A percentile compares a stretch with the other conserved stretches of the same genome.
Conservation (phyloP, 2,329 filamentous ascomycete genomes). For the Fusarium sp. region DNA sequence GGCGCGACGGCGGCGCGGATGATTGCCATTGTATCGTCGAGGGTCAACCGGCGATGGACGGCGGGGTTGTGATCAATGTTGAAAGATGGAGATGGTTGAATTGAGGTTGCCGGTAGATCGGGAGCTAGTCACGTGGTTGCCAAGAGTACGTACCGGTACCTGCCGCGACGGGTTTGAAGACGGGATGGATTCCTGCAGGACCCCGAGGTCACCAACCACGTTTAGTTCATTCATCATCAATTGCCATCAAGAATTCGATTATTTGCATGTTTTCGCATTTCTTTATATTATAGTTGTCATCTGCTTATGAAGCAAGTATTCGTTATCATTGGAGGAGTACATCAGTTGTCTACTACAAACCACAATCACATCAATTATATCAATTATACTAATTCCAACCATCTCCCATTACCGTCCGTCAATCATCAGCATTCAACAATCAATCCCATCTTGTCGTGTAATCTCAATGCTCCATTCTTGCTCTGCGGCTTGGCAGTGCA, state of each 20-base stretch:
- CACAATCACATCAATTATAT: neutral
- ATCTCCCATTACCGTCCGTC: neutral
- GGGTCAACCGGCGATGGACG: slow-evolving; percentile 37
- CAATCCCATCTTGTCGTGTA: neutral
- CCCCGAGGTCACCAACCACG: neutral
- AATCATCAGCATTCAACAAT: neutral
- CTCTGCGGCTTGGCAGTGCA: neutral
- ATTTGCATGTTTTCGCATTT: neutral
- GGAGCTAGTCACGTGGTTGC: slow-evolving; percentile 39
- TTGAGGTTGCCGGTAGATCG: slow-evolving; percentile 40
- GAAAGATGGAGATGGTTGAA: slow-evolving; percentile 35
- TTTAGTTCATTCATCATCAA: neutral
- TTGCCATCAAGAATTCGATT: neutral
- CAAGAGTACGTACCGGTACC: neutral
- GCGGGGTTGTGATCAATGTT: slow-evolving; percentile 43
- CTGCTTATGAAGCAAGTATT: neutral
- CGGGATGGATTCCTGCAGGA: neutral
- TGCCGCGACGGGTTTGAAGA: neutral
- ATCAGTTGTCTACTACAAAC: neutral
- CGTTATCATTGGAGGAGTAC: neutral
- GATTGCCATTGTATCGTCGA: slow-evolving; percentile 46
- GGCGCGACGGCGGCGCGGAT: slow-evolving; percentile 50
- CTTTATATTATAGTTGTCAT: neutral
- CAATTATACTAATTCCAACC: neutral
- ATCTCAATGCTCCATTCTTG: neutral